These are phyloP conservation scores for Trichoderma breve DNA, from an alignment of 2,329 filamentous ascomycete genomes.

Conservation along the genomic window DNA sequence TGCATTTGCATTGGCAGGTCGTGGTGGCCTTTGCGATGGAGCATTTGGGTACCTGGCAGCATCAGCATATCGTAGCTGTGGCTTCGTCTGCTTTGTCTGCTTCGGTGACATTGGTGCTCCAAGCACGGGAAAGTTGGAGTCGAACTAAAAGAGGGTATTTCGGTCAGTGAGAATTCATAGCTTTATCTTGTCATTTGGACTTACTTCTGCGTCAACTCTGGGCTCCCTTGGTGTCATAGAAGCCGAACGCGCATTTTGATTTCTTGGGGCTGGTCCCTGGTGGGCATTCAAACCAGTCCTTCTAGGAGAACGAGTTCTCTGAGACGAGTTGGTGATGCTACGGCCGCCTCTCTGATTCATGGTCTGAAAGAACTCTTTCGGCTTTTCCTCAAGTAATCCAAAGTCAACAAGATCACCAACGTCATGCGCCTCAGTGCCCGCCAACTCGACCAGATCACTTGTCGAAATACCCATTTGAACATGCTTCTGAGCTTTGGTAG, in stretches of 20 bases:
- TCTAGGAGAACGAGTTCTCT: neutral
- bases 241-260: neutral
- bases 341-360: slow-evolving; percentile 27
- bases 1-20: neutral
- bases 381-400: slow-evolving; percentile 9
- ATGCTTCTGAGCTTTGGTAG: neutral
- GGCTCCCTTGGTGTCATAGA: neutral
- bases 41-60: neutral
- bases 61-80: neutral
- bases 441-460: neutral
- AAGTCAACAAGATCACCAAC: neutral
- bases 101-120: neutral
- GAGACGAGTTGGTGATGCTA: neutral
- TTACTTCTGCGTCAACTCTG: neutral
- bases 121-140: slow-evolving; percentile 1
- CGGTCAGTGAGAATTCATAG: neutral
- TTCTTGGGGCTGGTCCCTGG: neutral
- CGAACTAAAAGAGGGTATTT: neutral
- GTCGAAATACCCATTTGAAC: neutral
- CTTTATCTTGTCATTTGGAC: neutral
- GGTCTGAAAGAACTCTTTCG: slow-evolving; percentile 23
- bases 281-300: neutral
- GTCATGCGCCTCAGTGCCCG: neutral
- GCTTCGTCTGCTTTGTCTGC: neutral
- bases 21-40: neutral